Conservation (phyloP, 768 basidiomycete genomes). For the Collybia nuda region DNA sequence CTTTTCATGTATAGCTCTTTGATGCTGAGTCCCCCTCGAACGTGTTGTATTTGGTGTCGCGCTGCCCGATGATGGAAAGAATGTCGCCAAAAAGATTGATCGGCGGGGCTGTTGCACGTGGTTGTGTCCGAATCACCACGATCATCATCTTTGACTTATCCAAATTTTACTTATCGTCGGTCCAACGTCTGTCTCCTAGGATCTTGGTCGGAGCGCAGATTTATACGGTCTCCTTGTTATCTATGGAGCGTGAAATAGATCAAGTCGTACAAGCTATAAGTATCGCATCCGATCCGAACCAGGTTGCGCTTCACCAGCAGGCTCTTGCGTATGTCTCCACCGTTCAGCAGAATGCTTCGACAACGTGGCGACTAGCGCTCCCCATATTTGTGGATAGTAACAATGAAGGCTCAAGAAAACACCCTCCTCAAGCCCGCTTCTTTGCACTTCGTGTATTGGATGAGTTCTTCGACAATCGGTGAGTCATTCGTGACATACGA, state of each 20-base stretch:
- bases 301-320: conserved; percentile 73
- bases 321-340: conserved; percentile 81
- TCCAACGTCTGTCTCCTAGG: conserved; percentile 3
- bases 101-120: conserved; percentile 16
- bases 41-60: background rate
- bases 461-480: conserved; percentile 83
- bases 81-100: conserved; percentile 6
- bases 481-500: conserved; percentile 28
- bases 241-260: conserved; percentile 76
- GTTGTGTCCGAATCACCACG: conserved; percentile 13
- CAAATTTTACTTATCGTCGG: conserved; percentile 18
- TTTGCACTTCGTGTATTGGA: conserved; percentile 80
- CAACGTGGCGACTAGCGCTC: conserved; percentile 81
- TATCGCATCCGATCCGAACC: conserved; percentile 82
- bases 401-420: conserved; percentile 61
- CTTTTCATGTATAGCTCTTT: no score
- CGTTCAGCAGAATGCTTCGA: conserved; percentile 72
- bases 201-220: conserved; percentile 2
- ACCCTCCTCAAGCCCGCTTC: conserved; percentile 73
- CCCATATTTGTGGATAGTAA: conserved; percentile 67
- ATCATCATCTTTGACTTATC: conserved; percentile 18
- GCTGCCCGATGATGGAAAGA: no score
- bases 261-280: conserved; percentile 82
- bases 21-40: no score
- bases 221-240: conserved; percentile 3